phyloP scores from a whole-genome alignment of 176 grass and related monocot species.

The Zizania latifolia region DNA sequence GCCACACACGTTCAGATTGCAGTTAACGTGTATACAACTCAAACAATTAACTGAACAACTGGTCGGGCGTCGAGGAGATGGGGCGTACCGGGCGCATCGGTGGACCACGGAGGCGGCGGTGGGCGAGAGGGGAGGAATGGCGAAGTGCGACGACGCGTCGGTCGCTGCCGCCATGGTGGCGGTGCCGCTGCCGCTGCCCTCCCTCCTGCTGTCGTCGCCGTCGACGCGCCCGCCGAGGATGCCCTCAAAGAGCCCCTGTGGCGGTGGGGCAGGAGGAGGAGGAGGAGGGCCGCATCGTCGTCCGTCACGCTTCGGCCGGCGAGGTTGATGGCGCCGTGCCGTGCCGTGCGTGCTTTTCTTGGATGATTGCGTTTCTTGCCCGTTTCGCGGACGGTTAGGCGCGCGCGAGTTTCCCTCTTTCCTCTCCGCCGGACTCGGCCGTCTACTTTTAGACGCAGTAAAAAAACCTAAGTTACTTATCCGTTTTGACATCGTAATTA shows the following conservation, averaged over 20 bases:
- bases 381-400: too few relatives aligned
- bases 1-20: too few relatives aligned
- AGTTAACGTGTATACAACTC: too few relatives aligned
- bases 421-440: too few relatives aligned
- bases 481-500: too few relatives aligned
- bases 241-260: constrained; percentile 53
- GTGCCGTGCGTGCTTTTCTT: background rate
- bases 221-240: constrained; percentile 18
- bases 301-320: background rate
- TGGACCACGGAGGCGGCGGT: constrained; percentile 58
- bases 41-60: too few relatives aligned
- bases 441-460: too few relatives aligned
- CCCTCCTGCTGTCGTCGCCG: background rate
- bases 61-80: background rate
- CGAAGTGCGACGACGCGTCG: constrained; percentile 16
- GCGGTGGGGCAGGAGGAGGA: too few relatives aligned
- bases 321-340: background rate
- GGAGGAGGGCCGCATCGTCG: background rate
- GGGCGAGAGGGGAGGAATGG: constrained; percentile 57
- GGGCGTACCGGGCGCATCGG: constrained; percentile 53
- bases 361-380: background rate
- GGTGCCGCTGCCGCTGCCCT: too few relatives aligned
- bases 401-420: too few relatives aligned
- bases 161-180: too few relatives aligned
- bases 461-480: too few relatives aligned